Evolutionary conservation across 2,329 filamentous ascomycete genomes (phyloP), one percentile per base, ranked within the genome.

Genomic region (Clonostachys solani): DNA sequence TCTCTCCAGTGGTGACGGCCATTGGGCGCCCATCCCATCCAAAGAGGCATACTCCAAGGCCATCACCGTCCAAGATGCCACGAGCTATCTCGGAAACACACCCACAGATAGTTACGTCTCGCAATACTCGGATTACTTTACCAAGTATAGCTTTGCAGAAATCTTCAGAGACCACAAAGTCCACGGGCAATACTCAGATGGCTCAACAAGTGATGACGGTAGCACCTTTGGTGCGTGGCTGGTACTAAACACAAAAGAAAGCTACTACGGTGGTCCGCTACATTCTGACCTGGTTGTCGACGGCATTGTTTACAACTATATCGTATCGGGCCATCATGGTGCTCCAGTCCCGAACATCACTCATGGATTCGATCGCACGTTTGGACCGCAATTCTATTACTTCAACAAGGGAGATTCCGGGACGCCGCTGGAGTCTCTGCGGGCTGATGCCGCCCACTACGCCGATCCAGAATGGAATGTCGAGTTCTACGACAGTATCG

Each of bases 261-360:
- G 79, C 0, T 83, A 83, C 53, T 83, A 77, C 55, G 78, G 77
- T 9, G 82, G 81, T 0, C 81, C 81, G 0, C 62, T 80, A 3
- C 80, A 84, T 59, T 83, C 80, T 0, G 83, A 85, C 54, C 63
- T 86, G 7, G 74, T 74, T 0, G 82, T 85, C 0, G 82, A 85
- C 53, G 81, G 81, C 0, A 84, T 85, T 42, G 72, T 85, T 0
- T 84, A 85, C 59, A 83, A 86, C 56, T 86, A 85, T 54, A 75
- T 63, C 60, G 36, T 38, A 2, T 38, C 36, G 10, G 17, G 17
- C 36, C 36, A 38, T 12, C 36, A 38, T 38, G 36, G 36, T 12
- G 17, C 15, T 4, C 15, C 15, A 8, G 17, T n/a, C 36, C 36
- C 36, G 15, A 38, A 38, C 8, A 29, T 29, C 23, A 38, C 36